Base-by-base conservation (phyloP, 352 stramenopile species). In the Phytophthora cryptogea region DNA sequence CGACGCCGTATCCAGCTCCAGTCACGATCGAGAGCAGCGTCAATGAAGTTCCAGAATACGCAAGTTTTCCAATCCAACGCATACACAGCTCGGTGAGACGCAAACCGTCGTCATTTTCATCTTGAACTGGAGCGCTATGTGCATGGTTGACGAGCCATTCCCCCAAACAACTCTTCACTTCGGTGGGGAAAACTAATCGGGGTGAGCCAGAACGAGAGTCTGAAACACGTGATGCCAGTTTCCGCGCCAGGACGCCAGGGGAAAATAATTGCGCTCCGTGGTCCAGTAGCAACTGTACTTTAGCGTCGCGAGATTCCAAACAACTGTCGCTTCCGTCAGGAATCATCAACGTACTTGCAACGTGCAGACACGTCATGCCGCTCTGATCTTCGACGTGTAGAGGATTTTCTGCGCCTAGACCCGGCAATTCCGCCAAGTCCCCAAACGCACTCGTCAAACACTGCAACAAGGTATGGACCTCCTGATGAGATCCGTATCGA, bases 201-300 rank as follows among this genome's bases (percentile, higher is more conserved):
- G 5, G 13, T 40, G 37, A 23, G 20, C 20, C 20, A 23, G 16
- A 43, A 13, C n/a, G 16, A 28, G n/a, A 23, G 20, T 23, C 20
- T 23, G 20, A 23, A 23, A 23, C 20, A 23, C 20, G 20, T 23
- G 37, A 28, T 43, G 37, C 37, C 37, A 43, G 16, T n/a, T 43
- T 43, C 37, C 26, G 37, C 7, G 39, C 41, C 41, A 47, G 20
- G 9, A 32, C 23, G 13, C 20, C 20, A 26, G 41, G 20, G 5
- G 41, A 13, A 59, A 60, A 70, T 23, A 70, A 35, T 17, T 31
- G 33, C 1, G 44, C 63, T 31, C 65, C 65, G 11, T 64, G 59
- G 1, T 57, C 23, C 8, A 63, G 28, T 9, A 73, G 35, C 30
- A 70, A 17, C 17, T 37, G 35, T 7, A 36, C 33, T n/a, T 65